A percentile compares a stretch with the other conserved stretches of the same genome.
Conservation (phyloP, 164 flowering plant species). For the Protea cynaroides region DNA sequence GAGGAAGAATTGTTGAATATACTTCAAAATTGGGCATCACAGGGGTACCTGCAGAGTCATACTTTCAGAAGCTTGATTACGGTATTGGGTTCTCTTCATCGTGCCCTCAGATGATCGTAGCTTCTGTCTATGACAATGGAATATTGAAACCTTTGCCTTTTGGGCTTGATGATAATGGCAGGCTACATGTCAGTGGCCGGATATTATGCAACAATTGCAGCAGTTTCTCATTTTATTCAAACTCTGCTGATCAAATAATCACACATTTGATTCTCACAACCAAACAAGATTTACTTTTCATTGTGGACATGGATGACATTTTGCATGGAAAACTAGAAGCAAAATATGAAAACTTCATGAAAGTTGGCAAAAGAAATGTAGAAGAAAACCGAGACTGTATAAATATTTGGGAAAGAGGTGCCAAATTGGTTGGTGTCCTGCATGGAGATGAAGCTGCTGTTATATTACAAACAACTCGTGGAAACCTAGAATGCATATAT, state of each 20-base stretch:
- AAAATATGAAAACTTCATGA: conserved; percentile 48
- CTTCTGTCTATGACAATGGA: conserved; percentile 33
- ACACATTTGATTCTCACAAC: conserved; percentile 82
- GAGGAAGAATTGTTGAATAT: conserved; percentile 65
- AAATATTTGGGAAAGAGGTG: conserved; percentile 90
- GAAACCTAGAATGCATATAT: conserved; percentile 85
- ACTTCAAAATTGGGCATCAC: conserved; percentile 32
- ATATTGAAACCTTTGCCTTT: conserved; percentile 41
- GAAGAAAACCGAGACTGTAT: conserved; percentile 46
- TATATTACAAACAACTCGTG: conserved; percentile 72
- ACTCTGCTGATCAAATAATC: conserved; percentile 37
- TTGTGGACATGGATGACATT: conserved; percentile 53
- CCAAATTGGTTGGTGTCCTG: conserved; percentile 69
- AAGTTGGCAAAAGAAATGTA: conserved; percentile 28
- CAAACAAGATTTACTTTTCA: conserved; percentile 74
- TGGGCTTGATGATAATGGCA: conserved; percentile 71
- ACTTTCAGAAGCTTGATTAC: conserved; percentile 23
- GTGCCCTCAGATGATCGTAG: conserved; percentile 78
- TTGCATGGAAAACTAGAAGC: conserved; percentile 38
- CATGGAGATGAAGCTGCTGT: conserved; percentile 94
- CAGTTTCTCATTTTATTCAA: conserved; percentile 81
- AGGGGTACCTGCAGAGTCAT: conserved; percentile 12
- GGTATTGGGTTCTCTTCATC: conserved; percentile 45
- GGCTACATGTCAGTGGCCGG: conserved; percentile 53
- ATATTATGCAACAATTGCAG: conserved; percentile 76